phyloP scores from a whole-genome alignment of 23 red algal genomes.

The Rhodosorus marinus region DNA sequence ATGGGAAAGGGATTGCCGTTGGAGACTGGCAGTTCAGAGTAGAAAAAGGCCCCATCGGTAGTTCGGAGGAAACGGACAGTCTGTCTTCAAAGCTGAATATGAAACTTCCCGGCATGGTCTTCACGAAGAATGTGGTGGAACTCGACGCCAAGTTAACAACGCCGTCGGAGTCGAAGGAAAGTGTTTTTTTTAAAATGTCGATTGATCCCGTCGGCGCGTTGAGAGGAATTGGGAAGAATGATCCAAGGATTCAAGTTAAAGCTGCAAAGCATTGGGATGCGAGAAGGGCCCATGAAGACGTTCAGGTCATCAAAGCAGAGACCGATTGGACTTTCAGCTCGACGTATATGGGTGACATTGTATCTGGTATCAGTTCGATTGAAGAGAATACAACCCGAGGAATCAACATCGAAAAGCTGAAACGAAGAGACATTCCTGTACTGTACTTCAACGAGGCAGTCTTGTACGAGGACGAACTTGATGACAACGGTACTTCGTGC shows the following conservation, averaged over 20 bases:
- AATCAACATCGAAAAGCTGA: conserved; percentile 31
- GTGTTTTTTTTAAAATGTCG: too few relatives aligned
- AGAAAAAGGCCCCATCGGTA: too few relatives aligned
- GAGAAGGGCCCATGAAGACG: conserved; percentile 7
- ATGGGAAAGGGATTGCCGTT: too few relatives aligned
- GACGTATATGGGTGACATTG: conserved; percentile 26
- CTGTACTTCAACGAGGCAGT: conserved; percentile 39
- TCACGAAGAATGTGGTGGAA: too few relatives aligned
- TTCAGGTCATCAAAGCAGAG: conserved; percentile 11
- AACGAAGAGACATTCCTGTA: conserved; percentile 39
- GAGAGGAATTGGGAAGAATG: conserved; percentile 17
- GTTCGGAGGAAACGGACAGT: too few relatives aligned
- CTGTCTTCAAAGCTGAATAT: too few relatives aligned
- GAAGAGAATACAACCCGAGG: too few relatives aligned
- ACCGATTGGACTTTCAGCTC: conserved; percentile 70
- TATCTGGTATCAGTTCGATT: not conserved
- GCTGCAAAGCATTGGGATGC: conserved; percentile 26
- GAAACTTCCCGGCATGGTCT: too few relatives aligned
- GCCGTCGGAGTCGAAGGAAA: too few relatives aligned
- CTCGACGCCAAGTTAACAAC: too few relatives aligned
- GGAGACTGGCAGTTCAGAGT: too few relatives aligned
- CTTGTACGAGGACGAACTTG: conserved; percentile 87
- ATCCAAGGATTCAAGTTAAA: conserved; percentile 20
- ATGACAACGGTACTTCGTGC: conserved; percentile 68
- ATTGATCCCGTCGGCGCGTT: too few relatives aligned